Percentiles rank a stretch among this genome's conserved stretches.
phyloP scores from a whole-genome alignment of 768 basidiomycete genomes.

The Mycena sanguinolenta region DNA sequence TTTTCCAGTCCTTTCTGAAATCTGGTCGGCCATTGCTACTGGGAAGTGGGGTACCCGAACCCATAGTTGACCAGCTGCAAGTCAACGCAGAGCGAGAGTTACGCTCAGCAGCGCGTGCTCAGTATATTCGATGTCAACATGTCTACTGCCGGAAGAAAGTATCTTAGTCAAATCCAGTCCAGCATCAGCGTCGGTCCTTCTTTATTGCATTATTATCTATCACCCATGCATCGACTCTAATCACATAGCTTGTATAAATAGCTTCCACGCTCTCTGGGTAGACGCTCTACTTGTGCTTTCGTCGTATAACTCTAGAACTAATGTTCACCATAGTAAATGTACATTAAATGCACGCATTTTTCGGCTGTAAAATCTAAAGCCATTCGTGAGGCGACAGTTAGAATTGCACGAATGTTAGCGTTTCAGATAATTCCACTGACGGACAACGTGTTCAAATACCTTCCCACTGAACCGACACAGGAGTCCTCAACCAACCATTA shows the following conservation, averaged over 20 bases:
- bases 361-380: not conserved
- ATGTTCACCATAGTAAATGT: slow-evolving; percentile 22
- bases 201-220: slow-evolving; percentile 34
- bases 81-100: slow-evolving; percentile 66
- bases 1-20: slow-evolving; percentile 69
- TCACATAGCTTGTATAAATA: slow-evolving; percentile 35
- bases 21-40: slow-evolving; percentile 79
- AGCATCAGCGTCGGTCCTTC: slow-evolving; percentile 14
- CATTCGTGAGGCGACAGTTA: not conserved
- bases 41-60: slow-evolving; percentile 68
- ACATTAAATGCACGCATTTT: slow-evolving; percentile 7
- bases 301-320: slow-evolving; percentile 20
- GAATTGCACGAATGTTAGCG: slow-evolving; percentile 5
- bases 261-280: slow-evolving; percentile 31
- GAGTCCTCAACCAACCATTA: not conserved
- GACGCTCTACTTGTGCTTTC: slow-evolving; percentile 30
- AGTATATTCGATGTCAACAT: slow-evolving; percentile 70
- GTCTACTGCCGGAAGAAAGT: slow-evolving; percentile 70
- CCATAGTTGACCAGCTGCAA: slow-evolving; percentile 68
- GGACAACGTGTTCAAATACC: no score
- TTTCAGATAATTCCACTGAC: not conserved
- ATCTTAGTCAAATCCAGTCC: slow-evolving; percentile 5
- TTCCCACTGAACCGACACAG: no score
- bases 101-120: slow-evolving; percentile 56
- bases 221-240: slow-evolving; percentile 26